A percentile compares a stretch with the other conserved stretches of the same genome.
phyloP scores from a whole-genome alignment of 371 early-diverging fungal species.

The Mortierella sp. region DNA sequence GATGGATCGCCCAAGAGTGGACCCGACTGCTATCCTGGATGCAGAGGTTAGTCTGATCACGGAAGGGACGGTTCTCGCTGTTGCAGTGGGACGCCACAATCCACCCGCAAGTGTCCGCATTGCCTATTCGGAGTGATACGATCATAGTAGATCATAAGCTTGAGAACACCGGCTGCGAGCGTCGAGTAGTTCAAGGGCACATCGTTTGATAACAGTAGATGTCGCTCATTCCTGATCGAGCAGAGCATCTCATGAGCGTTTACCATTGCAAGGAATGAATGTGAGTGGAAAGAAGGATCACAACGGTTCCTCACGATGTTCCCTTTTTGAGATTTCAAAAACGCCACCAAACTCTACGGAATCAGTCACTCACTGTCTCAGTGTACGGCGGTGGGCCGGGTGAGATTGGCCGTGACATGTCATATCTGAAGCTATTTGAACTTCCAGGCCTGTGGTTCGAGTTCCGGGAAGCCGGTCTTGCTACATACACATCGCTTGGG shows the following conservation, averaged over 20 bases:
- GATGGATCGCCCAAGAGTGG: constrained; percentile 1
- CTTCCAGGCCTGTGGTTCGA: background rate
- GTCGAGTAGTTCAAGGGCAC: too few species aligned
- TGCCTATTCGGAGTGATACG: constrained; percentile 15
- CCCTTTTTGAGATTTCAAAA: too few species aligned
- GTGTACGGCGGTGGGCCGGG: constrained; percentile 1
- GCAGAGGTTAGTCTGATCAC: constrained; percentile 24
- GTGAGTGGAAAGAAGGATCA: background rate
- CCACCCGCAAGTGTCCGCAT: constrained; percentile 49
- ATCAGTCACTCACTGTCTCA: constrained; percentile 24
- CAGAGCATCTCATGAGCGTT: too few species aligned
- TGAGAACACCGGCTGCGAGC: too few species aligned
- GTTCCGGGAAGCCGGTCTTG: background rate
- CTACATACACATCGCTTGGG: background rate
- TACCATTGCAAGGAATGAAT: background rate
- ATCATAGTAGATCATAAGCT: too few species aligned
- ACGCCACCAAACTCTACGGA: too few species aligned
- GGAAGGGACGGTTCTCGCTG: constrained; percentile 12
- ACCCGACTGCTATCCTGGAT: constrained; percentile 15
- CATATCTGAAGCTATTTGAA: constrained; percentile 14
- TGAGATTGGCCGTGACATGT: constrained; percentile 14
- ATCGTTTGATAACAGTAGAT: too few species aligned
- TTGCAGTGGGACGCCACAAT: constrained; percentile 49
- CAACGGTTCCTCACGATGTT: too few species aligned
- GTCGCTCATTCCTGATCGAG: too few species aligned